Conservation (phyloP, 345 rosid genomes). For the Eucalyptus pauciflora region DNA sequence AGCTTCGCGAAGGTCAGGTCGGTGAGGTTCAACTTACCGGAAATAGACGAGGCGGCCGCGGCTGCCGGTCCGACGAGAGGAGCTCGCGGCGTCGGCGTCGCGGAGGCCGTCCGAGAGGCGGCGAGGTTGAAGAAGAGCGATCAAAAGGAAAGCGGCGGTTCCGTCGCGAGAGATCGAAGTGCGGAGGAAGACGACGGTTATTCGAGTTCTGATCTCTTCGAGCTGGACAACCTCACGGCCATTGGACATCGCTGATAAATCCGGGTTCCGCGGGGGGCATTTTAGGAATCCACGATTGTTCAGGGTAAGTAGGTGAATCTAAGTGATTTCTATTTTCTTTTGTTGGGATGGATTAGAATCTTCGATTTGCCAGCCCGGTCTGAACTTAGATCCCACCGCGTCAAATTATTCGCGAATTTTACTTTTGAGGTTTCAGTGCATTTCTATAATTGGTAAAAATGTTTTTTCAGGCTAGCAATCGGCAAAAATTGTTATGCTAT, state of each 20-base stretch:
- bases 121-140: slow-evolving; percentile 49
- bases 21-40: slow-evolving; percentile 38
- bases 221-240: slow-evolving; percentile 61
- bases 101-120: slow-evolving; percentile 29
- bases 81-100: slow-evolving; percentile 49
- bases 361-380: not conserved
- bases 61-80: not conserved
- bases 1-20: slow-evolving; percentile 42
- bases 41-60: not conserved
- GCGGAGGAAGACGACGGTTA: slow-evolving; percentile 34
- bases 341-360: not conserved
- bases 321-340: not conserved
- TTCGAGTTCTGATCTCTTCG: slow-evolving; percentile 92
- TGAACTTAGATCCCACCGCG: not conserved
- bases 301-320: not conserved
- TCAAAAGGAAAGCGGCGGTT: slow-evolving; percentile 24
- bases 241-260: slow-evolving; percentile 32
- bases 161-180: slow-evolving; percentile 2
- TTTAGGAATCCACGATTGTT: not conserved
- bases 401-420: not conserved
- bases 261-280: not conserved
- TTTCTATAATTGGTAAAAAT: not conserved
- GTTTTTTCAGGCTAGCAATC: not conserved
- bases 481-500: rapidly evolving
- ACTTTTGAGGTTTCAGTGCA: not conserved